Percentiles rank a stretch among this genome's conserved stretches.
Evolutionary conservation across 2,329 filamentous ascomycete genomes (phyloP).

Genomic region (Anthostomella pinea): DNA sequence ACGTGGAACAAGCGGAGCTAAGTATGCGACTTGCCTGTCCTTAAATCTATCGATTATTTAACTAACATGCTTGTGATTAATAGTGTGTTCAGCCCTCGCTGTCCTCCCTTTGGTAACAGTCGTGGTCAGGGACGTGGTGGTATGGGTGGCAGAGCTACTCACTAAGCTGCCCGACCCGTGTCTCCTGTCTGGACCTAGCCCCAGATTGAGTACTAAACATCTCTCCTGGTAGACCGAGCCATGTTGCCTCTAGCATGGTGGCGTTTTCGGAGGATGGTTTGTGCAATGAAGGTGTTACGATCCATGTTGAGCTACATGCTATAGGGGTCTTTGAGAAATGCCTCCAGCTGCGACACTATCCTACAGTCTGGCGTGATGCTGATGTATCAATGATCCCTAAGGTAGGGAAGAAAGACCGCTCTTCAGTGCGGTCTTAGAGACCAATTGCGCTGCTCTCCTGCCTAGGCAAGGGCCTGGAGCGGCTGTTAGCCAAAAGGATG

Average conservation of each 20-base stretch:
- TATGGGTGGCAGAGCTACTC: constrained; percentile 7
- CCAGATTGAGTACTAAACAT: constrained; percentile 27
- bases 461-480: no score
- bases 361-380: no score
- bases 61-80: constrained; percentile 11
- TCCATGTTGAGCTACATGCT: constrained; percentile 54
- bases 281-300: constrained; percentile 53
- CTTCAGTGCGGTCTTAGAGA: no score
- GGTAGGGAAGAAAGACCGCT: no score
- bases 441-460: no score
- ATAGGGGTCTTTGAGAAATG: no score
- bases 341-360: no score
- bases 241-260: constrained; percentile 37
- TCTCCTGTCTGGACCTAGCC: no score
- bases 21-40: constrained; percentile 16
- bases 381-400: no score
- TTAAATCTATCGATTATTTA: not conserved
- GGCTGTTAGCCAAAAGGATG: no score
- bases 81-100: constrained; percentile 14
- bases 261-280: constrained; percentile 45
- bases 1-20: constrained; percentile 26
- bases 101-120: constrained; percentile 9
- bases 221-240: constrained; percentile 41
- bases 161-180: no score
- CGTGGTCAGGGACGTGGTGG: constrained; percentile 16